A percentile compares a stretch with the other conserved stretches of the same genome.
phyloP scores from a whole-genome alignment of 1,284 basidiomycete species.

The Sanghuangporus baumii region DNA sequence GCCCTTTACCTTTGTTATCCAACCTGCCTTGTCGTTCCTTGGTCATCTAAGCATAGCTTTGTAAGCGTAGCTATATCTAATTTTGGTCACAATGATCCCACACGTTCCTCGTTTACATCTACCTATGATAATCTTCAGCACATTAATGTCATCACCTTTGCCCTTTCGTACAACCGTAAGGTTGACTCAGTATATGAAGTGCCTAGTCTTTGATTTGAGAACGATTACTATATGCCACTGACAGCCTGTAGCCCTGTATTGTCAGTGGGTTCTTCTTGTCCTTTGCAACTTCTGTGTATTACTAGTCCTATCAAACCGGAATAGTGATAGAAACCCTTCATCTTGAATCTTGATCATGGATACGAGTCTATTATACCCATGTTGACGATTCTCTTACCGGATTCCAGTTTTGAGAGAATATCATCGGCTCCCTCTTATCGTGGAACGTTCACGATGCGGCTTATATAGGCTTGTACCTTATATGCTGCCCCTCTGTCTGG shows the following conservation, averaged over 20 bases:
- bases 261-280: conserved; percentile 33
- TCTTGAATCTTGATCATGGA: too few relatives aligned
- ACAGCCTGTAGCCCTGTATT: conserved; percentile 36
- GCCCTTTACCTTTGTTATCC: too few relatives aligned
- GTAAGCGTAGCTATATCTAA: too few relatives aligned
- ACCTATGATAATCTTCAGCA: background rate
- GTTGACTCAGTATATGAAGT: conserved; percentile 24
- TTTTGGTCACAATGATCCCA: too few relatives aligned
- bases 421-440: background rate
- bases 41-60: too few relatives aligned
- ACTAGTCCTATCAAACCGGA: background rate
- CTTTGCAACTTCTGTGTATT: background rate
- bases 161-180: conserved; percentile 11
- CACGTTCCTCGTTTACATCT: background rate
- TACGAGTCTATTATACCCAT: too few relatives aligned
- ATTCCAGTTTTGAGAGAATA: conserved; percentile 32
- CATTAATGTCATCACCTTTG: background rate
- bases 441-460: conserved; percentile 20
- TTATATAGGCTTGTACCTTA: conserved; percentile 54
- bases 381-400: conserved; percentile 37
- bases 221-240: conserved; percentile 31
- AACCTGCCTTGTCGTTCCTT: too few relatives aligned
- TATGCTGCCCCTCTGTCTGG: conserved; percentile 43
- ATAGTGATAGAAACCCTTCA: conserved; percentile 44
- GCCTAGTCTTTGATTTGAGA: conserved; percentile 44